Conservation (phyloP, 2,329 filamentous ascomycete genomes). For the Orbilia oligospora region DNA sequence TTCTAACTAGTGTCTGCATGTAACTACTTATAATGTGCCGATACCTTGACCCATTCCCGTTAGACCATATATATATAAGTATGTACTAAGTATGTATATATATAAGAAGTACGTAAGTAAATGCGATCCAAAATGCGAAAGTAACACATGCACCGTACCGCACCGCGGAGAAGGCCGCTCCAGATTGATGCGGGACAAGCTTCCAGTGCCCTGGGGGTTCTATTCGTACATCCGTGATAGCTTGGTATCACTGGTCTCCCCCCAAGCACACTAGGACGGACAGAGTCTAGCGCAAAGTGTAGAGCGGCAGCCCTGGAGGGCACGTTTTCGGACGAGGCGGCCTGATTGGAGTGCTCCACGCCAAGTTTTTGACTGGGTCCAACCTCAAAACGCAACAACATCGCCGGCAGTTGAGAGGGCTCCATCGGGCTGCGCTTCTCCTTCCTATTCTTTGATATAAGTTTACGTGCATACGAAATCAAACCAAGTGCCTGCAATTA, state of each 20-base stretch:
- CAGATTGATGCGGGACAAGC: slow-evolving; percentile 8
- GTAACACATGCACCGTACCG: background rate
- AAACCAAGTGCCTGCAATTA: background rate
- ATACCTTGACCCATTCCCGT: background rate
- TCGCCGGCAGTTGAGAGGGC: slow-evolving; percentile 38
- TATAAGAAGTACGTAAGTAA: too few relatives aligned
- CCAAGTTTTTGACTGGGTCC: slow-evolving; percentile 38
- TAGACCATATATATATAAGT: background rate
- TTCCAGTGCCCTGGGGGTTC: slow-evolving; percentile 1
- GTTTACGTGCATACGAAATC: slow-evolving; percentile 15
- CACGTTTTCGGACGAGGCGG: slow-evolving; percentile 51
- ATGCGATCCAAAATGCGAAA: too few relatives aligned
- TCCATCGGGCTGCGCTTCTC: slow-evolving; percentile 30
- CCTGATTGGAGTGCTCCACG: slow-evolving; percentile 50
- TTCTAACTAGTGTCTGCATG: background rate
- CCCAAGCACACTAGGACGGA: slow-evolving; percentile 12
- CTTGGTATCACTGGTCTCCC: background rate
- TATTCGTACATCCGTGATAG: too few relatives aligned
- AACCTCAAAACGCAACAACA: slow-evolving; percentile 50
- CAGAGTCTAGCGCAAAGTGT: slow-evolving; percentile 1
- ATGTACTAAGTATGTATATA: too few relatives aligned
- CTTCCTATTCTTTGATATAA: slow-evolving; percentile 21
- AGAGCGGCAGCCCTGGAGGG: slow-evolving; percentile 23
- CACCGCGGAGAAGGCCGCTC: slow-evolving; percentile 24
- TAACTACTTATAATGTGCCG: background rate